Percentiles rank a stretch among this genome's conserved stretches.
Conservation (phyloP, 169 alveolate species). For the Cryptosporidium tyzzeri region DNA sequence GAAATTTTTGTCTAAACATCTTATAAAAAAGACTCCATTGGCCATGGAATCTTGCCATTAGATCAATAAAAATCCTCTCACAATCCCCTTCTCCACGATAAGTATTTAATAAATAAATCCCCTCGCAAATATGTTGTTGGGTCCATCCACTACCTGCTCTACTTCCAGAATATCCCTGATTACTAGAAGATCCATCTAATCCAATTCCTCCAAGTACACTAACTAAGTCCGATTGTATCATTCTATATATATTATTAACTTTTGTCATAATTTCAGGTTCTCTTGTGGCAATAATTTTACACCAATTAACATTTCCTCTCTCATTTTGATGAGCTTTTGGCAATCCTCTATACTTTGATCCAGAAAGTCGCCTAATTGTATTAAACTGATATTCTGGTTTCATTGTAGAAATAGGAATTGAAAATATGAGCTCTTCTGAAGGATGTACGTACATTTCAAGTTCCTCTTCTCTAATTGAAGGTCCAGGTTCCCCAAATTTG, state of each 20-base stretch:
- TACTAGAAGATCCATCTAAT: conserved; percentile 54
- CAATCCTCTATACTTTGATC: conserved; percentile 58
- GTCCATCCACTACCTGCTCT: conserved; percentile 47
- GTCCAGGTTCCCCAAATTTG: conserved; percentile 58
- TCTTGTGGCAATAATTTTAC: conserved; percentile 9
- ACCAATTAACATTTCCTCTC: conserved; percentile 57
- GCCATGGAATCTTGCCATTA: conserved; percentile 64
- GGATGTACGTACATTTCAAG: conserved; percentile 34
- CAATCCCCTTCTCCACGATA: conserved; percentile 62
- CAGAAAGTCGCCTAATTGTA: conserved; percentile 22
- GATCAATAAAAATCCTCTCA: conserved; percentile 40
- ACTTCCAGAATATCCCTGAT: conserved; percentile 39
- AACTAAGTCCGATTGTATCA: conserved; percentile 46
- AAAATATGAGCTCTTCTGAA: conserved; percentile 13
- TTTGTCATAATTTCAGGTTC: conserved; percentile 42
- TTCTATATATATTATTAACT: conserved; percentile 21
- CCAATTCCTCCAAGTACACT: conserved; percentile 70
- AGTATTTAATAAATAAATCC: conserved; percentile 41
- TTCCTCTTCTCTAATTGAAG: conserved; percentile 55
- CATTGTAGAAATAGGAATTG: conserved; percentile 53
- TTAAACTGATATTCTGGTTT: conserved; percentile 51
- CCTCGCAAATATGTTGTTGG: conserved; percentile 71
- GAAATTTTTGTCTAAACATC: conserved; percentile 72
- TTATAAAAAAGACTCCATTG: conserved; percentile 66
- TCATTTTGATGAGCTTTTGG: conserved; percentile 55